These are phyloP conservation scores for Rhizopus arrhizus DNA, from an alignment of 371 early-diverging fungal species.

Conservation along the genomic window DNA sequence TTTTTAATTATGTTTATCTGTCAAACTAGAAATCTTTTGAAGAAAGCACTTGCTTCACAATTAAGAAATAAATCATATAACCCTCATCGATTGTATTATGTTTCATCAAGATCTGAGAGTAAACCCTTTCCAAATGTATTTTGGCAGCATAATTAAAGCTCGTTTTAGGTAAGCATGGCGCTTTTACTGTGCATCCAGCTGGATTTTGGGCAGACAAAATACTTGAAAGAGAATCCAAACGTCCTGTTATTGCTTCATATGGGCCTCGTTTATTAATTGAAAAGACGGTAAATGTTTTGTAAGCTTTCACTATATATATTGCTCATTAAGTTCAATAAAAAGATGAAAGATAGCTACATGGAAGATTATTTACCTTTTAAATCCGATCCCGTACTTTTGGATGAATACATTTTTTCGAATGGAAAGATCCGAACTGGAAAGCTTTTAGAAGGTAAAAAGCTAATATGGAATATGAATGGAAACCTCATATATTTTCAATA, in stretches of 20 bases:
- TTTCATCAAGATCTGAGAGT: not conserved
- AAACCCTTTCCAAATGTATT: not conserved
- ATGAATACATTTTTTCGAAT: conserved; percentile 79
- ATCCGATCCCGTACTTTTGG: conserved; percentile 70
- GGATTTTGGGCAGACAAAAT: conserved; percentile 49
- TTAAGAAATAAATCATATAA: not conserved
- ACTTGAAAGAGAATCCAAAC: conserved; percentile 21
- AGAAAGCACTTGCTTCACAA: conserved; percentile 1
- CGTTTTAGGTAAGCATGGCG: conserved; percentile 1
- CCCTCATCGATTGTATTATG: not conserved
- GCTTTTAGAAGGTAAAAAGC: conserved; percentile 50
- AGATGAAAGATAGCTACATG: conserved; percentile 71
- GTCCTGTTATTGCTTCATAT: conserved; percentile 5
- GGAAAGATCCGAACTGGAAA: conserved; percentile 71
- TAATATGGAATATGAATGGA: not conserved
- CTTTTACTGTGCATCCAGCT: conserved; percentile 7
- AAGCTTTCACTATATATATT: not conserved
- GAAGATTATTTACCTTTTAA: conserved; percentile 80
- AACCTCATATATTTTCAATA: conserved; percentile 6
- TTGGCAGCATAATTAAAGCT: not conserved
- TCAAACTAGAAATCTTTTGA: not conserved
- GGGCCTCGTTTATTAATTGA: conserved; percentile 23
- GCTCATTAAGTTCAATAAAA: not conserved
- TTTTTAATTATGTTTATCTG: conserved; percentile 2
- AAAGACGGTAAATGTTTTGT: conserved; percentile 18